Evolutionary conservation across 1,284 basidiomycete species (phyloP).

Genomic region (Clitocybe nebularis): DNA sequence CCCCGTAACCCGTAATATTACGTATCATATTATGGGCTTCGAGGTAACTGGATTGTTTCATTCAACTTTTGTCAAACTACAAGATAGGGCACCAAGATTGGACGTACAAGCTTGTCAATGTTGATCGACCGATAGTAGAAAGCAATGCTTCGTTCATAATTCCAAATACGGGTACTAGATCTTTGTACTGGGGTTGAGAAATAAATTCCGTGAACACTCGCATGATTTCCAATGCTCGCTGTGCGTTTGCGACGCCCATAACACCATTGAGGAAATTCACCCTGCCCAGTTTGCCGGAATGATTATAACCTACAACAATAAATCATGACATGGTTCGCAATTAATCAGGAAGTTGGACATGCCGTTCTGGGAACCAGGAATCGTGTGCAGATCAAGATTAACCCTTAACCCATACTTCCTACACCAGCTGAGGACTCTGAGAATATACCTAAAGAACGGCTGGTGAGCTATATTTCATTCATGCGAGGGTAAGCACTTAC

Average conservation of each 20-base stretch:
- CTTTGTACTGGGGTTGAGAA: slow-evolving; percentile 49
- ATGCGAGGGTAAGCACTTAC: slow-evolving; percentile 38
- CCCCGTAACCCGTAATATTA: slow-evolving; percentile 72
- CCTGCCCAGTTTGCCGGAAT: slow-evolving; percentile 61
- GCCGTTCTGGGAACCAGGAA: slow-evolving; percentile 77
- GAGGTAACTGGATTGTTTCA: slow-evolving; percentile 44
- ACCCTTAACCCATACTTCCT: slow-evolving; percentile 88
- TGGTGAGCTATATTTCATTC: slow-evolving; percentile 13
- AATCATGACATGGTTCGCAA: slow-evolving; percentile 2
- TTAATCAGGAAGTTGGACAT: slow-evolving; percentile 12
- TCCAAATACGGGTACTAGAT: slow-evolving; percentile 73
- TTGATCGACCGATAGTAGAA: slow-evolving; percentile 46
- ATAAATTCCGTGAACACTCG: slow-evolving; percentile 79
- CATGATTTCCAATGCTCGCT: slow-evolving; percentile 82
- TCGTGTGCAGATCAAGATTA: slow-evolving; percentile 80
- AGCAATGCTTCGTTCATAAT: slow-evolving; percentile 69
- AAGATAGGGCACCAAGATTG: background rate
- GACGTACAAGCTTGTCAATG: slow-evolving; percentile 55
- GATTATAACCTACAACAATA: slow-evolving; percentile 57
- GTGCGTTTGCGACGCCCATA: slow-evolving; percentile 73
- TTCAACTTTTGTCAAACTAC: background rate
- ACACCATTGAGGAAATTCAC: slow-evolving; percentile 65
- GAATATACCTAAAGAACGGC: slow-evolving; percentile 52
- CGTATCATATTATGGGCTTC: slow-evolving; percentile 77
- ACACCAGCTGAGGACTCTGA: slow-evolving; percentile 77